Base-by-base conservation (phyloP, 140 eudicot genomes). In the Cichorium intybus region DNA sequence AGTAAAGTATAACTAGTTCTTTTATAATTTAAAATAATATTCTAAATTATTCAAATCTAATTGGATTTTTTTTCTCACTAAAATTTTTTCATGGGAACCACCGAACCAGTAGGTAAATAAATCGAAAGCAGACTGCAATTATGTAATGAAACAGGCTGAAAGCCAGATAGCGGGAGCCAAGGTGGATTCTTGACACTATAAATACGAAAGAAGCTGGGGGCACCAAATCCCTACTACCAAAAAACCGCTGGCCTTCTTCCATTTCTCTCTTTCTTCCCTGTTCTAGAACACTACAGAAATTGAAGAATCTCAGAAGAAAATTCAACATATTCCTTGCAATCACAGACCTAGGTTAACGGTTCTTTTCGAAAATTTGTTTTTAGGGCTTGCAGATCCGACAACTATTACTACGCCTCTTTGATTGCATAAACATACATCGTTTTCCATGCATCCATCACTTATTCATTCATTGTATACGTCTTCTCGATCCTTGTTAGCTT, bases 151-250 rank as follows among this genome's bases (percentile, higher is more conserved):
- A 67, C 54, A 67, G 51, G 62, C 26, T 52, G 72, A 61, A 68
- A 71, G 46, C 76, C 77, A 61, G 70, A 37, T 67, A 16, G 77
- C 64, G 64, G 64, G 77, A 71, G 77, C 35, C 64, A 55, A 39
- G 37, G 56, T 54, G 77, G 77, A 72, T 61, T 24, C 54, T 37
- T 53, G 28, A 52, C 63, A 68, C 22, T 68, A 67, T 67, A 68
- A 72, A 56, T 72, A 72, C 11, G 6, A 22, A 45, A 39, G 31
- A 62, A 62, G 60, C 34, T 15, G 68, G 17, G 22, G 21, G 33
- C 55, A 47, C 43, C 43, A 10, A 72, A 63, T 62, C 64, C 59
- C 69, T 37, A 71, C 63, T 21, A 60, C 62, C 69, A 50, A 21
- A 71, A 50, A 60, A 35, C 29, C 60, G 70, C 76, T 71, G 76